Percentiles rank a stretch among this genome's conserved stretches.
phyloP scores from a whole-genome alignment of 805 yeast genomes.

The Saccharomycopsis lassenensis region DNA sequence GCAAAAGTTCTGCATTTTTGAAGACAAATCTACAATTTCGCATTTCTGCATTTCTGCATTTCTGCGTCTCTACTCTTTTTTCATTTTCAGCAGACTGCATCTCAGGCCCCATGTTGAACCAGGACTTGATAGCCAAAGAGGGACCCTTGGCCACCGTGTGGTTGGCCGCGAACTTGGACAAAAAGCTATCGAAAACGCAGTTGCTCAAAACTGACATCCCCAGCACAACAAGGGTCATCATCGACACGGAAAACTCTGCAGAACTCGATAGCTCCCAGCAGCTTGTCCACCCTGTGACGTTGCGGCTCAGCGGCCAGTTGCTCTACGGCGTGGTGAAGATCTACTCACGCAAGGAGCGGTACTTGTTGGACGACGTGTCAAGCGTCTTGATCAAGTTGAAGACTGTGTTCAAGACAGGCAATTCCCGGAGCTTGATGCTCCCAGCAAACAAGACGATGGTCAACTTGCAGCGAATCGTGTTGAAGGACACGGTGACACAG shows the following conservation, averaged over 20 bases:
- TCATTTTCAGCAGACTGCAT: no score
- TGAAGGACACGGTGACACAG: conserved; percentile 72
- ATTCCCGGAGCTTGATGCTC: conserved; percentile 38
- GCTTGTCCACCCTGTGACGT: conserved; percentile 47
- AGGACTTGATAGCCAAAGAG: conserved; percentile 46
- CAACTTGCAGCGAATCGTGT: conserved; percentile 45
- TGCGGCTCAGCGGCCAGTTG: conserved; percentile 77
- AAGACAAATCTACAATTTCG: no score
- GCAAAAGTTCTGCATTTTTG: no score
- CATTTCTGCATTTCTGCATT: not conserved
- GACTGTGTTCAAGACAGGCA: conserved; percentile 43
- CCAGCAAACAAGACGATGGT: conserved; percentile 52
- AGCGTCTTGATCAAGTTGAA: conserved; percentile 65
- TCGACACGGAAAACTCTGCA: conserved; percentile 28
- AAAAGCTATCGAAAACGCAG: conserved; percentile 62
- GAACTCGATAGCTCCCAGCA: conserved; percentile 12
- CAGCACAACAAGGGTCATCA: conserved; percentile 57
- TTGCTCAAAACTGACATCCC: conserved; percentile 60
- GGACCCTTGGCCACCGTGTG: conserved; percentile 87
- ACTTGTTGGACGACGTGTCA: conserved; percentile 70
- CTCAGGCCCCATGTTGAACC: conserved; percentile 42
- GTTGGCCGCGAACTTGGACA: conserved; percentile 86
- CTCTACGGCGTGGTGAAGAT: conserved; percentile 80
- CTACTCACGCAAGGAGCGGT: conserved; percentile 76
- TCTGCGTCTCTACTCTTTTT: not conserved